phyloP scores from a whole-genome alignment of 345 rosid species.

The Passiflora organensis region DNA sequence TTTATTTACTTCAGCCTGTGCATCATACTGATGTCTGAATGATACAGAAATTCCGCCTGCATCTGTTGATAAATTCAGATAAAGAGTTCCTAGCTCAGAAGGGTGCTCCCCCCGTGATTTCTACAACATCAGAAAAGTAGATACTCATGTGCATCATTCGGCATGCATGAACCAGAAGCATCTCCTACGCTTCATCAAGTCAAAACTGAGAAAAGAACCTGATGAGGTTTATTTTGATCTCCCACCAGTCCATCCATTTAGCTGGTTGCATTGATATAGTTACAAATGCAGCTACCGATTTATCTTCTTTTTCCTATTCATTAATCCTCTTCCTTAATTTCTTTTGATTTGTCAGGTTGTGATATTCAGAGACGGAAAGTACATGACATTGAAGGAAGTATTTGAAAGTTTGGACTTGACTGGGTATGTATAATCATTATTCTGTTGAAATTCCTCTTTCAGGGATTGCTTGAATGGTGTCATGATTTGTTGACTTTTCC shows the following conservation, averaged over 20 bases:
- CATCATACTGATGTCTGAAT: slow-evolving; percentile 21
- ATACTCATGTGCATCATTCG: slow-evolving; percentile 54
- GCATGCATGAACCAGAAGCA: slow-evolving; percentile 61
- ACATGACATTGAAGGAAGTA: slow-evolving; percentile 48
- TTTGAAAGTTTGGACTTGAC: slow-evolving; percentile 53
- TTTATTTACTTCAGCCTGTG: not conserved
- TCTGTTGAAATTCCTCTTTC: not conserved
- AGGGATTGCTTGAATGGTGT: slow-evolving; percentile 1
- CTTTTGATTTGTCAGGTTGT: slow-evolving; percentile 35
- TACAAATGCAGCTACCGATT: not conserved
- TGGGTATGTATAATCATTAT: slow-evolving; percentile 25
- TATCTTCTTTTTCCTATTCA: not conserved
- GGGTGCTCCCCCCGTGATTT: slow-evolving; percentile 56
- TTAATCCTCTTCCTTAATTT: not conserved
- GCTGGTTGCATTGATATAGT: not conserved
- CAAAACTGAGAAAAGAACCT: slow-evolving; percentile 46
- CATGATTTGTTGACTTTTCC: slow-evolving; percentile 3
- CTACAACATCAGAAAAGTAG: slow-evolving; percentile 54
- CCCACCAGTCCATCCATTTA: not conserved
- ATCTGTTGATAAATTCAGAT: slow-evolving; percentile 45
- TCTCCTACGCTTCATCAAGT: slow-evolving; percentile 47
- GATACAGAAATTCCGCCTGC: slow-evolving; percentile 48
- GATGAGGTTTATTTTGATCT: slow-evolving; percentile 36
- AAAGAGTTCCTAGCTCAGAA: slow-evolving; percentile 49
- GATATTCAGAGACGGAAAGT: slow-evolving; percentile 55